phyloP scores from a whole-genome alignment of 1,284 basidiomycete species.

The Lignosus rhinocerotis region DNA sequence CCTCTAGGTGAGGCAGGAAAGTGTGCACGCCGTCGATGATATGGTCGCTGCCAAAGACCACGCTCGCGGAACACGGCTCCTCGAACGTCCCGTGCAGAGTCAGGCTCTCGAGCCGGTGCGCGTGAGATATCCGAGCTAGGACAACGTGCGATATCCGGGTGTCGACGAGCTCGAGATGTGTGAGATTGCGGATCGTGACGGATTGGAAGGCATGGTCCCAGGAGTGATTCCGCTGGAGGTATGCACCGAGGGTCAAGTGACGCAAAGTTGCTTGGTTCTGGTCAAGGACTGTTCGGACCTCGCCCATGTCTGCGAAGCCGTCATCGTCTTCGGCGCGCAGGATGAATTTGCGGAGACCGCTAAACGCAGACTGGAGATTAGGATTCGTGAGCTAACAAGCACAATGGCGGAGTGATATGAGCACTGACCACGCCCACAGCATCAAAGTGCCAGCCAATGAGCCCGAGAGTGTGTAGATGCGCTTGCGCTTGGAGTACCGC shows the following conservation, averaged over 20 bases:
- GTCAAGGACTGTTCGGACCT: conserved; percentile 64
- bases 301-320: conserved; percentile 65
- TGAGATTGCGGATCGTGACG: conserved; percentile 60
- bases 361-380: conserved; percentile 45
- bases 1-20: conserved; percentile 58
- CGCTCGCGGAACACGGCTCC: conserved; percentile 54
- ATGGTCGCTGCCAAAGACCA: conserved; percentile 65
- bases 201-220: conserved; percentile 67
- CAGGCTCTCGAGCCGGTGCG: conserved; percentile 56
- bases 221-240: conserved; percentile 58
- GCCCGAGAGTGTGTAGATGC: conserved; percentile 53
- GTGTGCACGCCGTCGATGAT: conserved; percentile 56
- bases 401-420: background rate
- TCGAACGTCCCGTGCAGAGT: conserved; percentile 67
- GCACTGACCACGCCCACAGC: conserved; percentile 53
- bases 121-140: conserved; percentile 60
- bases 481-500: conserved; percentile 53
- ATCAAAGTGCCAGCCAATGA: conserved; percentile 70
- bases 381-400: background rate
- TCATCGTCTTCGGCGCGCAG: conserved; percentile 69
- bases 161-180: conserved; percentile 66
- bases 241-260: conserved; percentile 66
- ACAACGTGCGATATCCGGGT: conserved; percentile 64
- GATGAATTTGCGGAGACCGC: conserved; percentile 59
- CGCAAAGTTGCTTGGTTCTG: conserved; percentile 55